These are phyloP conservation scores for Podila minutissima DNA, from an alignment of 192 early-diverging fungal genomes.

Conservation along the genomic window DNA sequence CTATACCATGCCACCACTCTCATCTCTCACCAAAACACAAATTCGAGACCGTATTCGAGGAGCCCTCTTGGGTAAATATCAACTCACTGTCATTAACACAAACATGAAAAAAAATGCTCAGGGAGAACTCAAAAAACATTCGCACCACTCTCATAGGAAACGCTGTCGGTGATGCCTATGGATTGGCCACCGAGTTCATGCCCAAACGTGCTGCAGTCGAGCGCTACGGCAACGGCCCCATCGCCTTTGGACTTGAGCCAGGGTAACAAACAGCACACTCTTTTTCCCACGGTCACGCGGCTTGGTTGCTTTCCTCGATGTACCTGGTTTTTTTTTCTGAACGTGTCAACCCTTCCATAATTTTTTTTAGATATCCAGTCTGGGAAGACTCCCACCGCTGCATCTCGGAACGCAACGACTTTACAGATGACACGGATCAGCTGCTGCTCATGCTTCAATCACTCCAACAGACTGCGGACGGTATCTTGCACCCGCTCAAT, in stretches of 20 bases:
- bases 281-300: no score
- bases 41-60: slow-evolving; percentile 32
- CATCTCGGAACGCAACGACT: slow-evolving; percentile 29
- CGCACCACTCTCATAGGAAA: slow-evolving; percentile 35
- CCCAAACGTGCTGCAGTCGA: slow-evolving; percentile 39
- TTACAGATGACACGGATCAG: slow-evolving; percentile 63
- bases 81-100: background rate
- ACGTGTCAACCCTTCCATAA: no score
- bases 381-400: slow-evolving; percentile 29
- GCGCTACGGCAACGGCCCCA: slow-evolving; percentile 65
- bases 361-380: slow-evolving; percentile 17
- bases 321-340: no score
- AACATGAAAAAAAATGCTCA: no score
- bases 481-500: slow-evolving; percentile 53
- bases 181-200: slow-evolving; percentile 71
- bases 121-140: background rate
- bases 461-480: slow-evolving; percentile 51
- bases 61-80: slow-evolving; percentile 17
- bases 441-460: slow-evolving; percentile 63
- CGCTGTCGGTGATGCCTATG: slow-evolving; percentile 70
- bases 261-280: slow-evolving; percentile 10
- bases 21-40: slow-evolving; percentile 11
- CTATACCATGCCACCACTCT: slow-evolving; percentile 4
- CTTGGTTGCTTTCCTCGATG: background rate
- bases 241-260: slow-evolving; percentile 64